Evolutionary conservation across 257 asterid genomes (phyloP).

Genomic region (Gentiana macrophylla): DNA sequence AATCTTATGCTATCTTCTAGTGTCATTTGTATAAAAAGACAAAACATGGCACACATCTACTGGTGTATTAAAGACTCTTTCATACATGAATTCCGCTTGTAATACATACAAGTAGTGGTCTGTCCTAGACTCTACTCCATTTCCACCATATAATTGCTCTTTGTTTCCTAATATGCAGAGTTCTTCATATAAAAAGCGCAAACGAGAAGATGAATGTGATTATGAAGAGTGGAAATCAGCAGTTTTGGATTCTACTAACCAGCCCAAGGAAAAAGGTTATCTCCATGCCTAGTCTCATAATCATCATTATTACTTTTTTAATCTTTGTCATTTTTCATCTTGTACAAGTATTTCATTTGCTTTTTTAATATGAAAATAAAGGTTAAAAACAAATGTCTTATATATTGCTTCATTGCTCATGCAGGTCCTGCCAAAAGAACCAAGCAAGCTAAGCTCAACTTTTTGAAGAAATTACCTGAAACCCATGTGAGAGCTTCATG

Average conservation of each 20-base stretch:
- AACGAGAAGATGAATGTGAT: conserved; percentile 36
- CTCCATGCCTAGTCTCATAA: not conserved
- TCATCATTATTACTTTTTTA: not conserved
- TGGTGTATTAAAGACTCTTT: too few species aligned
- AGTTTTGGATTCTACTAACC: conserved; percentile 51
- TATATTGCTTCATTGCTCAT: conserved; percentile 2
- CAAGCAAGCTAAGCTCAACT: conserved; percentile 61
- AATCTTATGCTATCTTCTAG: too few species aligned
- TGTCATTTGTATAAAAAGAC: too few species aligned
- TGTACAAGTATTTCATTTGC: not conserved
- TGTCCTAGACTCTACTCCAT: too few species aligned
- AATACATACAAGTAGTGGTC: too few species aligned
- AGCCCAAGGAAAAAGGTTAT: conserved; percentile 45
- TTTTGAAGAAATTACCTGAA: conserved; percentile 43
- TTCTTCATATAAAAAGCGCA: conserved; percentile 70
- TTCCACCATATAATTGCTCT: not conserved
- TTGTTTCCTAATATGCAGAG: conserved; percentile 30
- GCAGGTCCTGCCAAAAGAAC: conserved; percentile 45
- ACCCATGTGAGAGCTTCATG: conserved; percentile 37
- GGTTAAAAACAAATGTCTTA: conserved; percentile 3
- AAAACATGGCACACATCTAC: too few species aligned
- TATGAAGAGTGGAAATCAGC: conserved; percentile 70
- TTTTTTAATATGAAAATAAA: not conserved
- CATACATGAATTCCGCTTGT: too few species aligned
- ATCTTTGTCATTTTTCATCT: too few species aligned